A percentile compares a stretch with the other conserved stretches of the same genome.
phyloP scores from a whole-genome alignment of 768 basidiomycete genomes.

The Hortiboletus campestris region DNA sequence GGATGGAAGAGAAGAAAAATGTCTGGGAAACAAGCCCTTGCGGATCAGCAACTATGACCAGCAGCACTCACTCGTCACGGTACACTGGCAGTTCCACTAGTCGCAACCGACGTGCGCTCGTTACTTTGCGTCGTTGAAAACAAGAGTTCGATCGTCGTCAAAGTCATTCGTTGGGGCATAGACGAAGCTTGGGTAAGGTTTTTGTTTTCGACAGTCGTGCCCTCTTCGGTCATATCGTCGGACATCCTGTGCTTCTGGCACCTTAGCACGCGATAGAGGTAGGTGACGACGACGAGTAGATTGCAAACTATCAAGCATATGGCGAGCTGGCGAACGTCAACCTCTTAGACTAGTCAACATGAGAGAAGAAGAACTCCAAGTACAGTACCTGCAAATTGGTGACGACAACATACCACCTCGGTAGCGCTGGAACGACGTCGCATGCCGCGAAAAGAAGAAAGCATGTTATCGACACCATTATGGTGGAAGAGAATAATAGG shows the following conservation, averaged over 20 bases:
- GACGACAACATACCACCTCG: background rate
- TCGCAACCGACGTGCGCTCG: too few relatives aligned
- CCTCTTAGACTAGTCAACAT: background rate
- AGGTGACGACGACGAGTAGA: conserved; percentile 24
- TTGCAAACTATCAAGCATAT: conserved; percentile 20
- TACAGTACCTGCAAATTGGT: conserved; percentile 9
- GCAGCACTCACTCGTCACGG: background rate
- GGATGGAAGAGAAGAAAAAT: background rate
- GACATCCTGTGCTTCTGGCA: background rate
- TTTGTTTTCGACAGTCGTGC: background rate
- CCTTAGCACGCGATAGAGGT: conserved; percentile 23
- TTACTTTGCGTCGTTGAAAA: background rate
- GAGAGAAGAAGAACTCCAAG: too few relatives aligned
- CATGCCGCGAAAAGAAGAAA: background rate
- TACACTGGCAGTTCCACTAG: background rate
- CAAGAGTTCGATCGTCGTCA: conserved; percentile 15
- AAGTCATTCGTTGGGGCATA: background rate
- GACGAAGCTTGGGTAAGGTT: background rate
- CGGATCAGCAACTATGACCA: background rate
- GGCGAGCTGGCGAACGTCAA: conserved; percentile 9
- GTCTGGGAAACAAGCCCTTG: background rate
- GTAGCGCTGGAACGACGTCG: background rate
- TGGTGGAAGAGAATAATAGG: conserved; percentile 4
- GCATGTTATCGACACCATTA: background rate
- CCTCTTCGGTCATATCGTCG: background rate